Percentiles rank a stretch among this genome's conserved stretches.
phyloP scores from a whole-genome alignment of 2,329 filamentous ascomycete species.

The Fusarium marasasianum region DNA sequence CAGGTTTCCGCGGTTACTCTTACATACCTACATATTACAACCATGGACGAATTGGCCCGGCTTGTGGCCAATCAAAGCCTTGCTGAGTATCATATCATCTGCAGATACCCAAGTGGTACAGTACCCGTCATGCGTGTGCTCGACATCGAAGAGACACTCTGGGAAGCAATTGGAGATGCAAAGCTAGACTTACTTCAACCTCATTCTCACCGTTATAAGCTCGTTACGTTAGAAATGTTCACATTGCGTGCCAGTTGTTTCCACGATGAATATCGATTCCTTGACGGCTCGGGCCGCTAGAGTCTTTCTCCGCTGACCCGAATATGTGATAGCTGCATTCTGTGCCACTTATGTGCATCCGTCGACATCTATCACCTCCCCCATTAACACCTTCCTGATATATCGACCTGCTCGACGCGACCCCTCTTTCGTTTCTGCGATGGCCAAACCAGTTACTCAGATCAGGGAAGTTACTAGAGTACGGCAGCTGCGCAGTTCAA shows the following conservation, averaged over 20 bases:
- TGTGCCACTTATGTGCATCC: neutral
- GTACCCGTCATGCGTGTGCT: neutral
- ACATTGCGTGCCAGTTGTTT: accelerated
- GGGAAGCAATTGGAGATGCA: neutral
- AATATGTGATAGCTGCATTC: neutral
- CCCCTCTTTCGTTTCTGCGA: neutral
- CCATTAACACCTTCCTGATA: neutral
- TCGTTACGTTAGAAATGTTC: accelerated
- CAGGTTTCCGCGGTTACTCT: too few relatives aligned
- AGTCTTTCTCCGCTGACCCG: neutral
- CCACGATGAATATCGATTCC: too few relatives aligned
- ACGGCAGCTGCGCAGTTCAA: accelerated
- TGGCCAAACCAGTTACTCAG: accelerated
- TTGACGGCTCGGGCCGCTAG: neutral
- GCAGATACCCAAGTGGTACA: too few relatives aligned
- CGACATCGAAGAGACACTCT: neutral
- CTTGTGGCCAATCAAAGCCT: neutral
- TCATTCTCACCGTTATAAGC: accelerated
- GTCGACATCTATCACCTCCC: neutral
- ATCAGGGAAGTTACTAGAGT: neutral
- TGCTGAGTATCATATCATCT: neutral
- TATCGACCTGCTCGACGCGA: neutral
- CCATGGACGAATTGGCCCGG: too few relatives aligned
- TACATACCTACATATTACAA: neutral
- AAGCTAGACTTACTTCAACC: too few relatives aligned